Evolutionary conservation across 2,329 filamentous ascomycete species (phyloP).

Genomic region (Xylaria sp.): DNA sequence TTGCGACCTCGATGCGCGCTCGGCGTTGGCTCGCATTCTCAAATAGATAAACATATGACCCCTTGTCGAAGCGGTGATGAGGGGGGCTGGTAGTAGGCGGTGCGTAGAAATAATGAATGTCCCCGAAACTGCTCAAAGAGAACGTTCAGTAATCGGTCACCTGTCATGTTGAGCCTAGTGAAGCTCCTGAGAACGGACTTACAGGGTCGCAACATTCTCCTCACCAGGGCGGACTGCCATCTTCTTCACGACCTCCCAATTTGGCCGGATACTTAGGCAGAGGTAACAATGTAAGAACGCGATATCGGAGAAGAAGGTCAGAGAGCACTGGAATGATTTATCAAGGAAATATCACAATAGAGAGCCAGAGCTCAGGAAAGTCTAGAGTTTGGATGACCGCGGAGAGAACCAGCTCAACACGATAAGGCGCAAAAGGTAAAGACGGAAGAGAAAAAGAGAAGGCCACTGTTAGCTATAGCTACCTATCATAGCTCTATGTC

Average conservation of each 20-base stretch:
- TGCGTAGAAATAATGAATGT: conserved; percentile 82
- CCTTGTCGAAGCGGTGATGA: conserved; percentile 84
- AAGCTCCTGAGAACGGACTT: conserved; percentile 45
- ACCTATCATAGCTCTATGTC: conserved; percentile 15
- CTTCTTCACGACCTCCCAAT: conserved; percentile 24
- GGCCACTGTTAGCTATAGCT: too few relatives aligned
- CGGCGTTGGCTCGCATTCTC: conserved; percentile 75
- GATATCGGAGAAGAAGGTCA: too few relatives aligned
- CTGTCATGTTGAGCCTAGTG: conserved; percentile 13
- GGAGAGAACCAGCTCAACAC: conserved; percentile 37
- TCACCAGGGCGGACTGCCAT: conserved; percentile 60
- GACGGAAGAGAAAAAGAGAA: conserved; percentile 13
- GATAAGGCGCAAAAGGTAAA: conserved; percentile 23
- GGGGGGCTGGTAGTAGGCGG: conserved; percentile 73
- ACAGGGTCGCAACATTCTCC: conserved; percentile 61
- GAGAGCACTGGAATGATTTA: too few relatives aligned
- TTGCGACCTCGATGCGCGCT: conserved; percentile 80
- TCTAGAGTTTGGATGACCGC: conserved; percentile 3
- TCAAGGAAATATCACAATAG: conserved; percentile 10
- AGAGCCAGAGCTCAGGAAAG: conserved; percentile 15
- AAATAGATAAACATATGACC: conserved; percentile 83
- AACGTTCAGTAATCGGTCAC: conserved; percentile 43
- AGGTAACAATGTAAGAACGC: background rate
- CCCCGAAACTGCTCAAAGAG: conserved; percentile 69
- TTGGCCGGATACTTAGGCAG: too few relatives aligned